Percentiles rank a stretch among this genome's conserved stretches.
phyloP scores from a whole-genome alignment of 768 basidiomycete species.

The Boletus reticulatus region DNA sequence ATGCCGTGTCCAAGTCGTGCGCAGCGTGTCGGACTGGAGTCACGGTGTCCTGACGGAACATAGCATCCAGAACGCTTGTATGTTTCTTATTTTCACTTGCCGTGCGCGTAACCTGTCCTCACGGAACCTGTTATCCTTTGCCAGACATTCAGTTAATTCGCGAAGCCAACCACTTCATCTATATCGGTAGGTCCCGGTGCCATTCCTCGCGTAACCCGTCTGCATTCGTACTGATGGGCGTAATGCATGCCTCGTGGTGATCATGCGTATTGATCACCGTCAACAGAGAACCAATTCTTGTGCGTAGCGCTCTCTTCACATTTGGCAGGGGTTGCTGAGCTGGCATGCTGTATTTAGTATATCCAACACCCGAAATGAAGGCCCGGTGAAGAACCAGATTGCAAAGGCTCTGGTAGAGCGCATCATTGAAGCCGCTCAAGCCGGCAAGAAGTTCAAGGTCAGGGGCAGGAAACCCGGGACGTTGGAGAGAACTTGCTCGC shows the following conservation, averaged over 20 bases:
- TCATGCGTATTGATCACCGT: background rate
- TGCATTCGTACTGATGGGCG: constrained; percentile 7
- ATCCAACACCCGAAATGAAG: constrained; percentile 62
- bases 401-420: constrained; percentile 80
- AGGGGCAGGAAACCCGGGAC: background rate
- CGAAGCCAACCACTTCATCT: constrained; percentile 86
- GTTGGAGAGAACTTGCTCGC: background rate
- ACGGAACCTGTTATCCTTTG: background rate
- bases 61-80: constrained; percentile 93
- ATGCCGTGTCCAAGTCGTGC: constrained; percentile 75
- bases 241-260: constrained; percentile 13
- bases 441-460: constrained; percentile 77
- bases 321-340: constrained; percentile 1
- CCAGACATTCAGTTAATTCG: constrained; percentile 76
- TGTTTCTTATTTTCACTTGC: constrained; percentile 30
- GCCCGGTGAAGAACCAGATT: constrained; percentile 78
- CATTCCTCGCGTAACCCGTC: background rate
- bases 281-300: constrained; percentile 83
- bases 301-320: constrained; percentile 35
- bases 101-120: constrained; percentile 1
- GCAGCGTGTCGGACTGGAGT: constrained; percentile 92
- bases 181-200: constrained; percentile 68
- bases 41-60: constrained; percentile 88
- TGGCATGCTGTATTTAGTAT: constrained; percentile 48
- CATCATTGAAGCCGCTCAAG: constrained; percentile 74